Conservation (phyloP, 1,284 basidiomycete species). For the Apiotrichum veenhuisii region DNA sequence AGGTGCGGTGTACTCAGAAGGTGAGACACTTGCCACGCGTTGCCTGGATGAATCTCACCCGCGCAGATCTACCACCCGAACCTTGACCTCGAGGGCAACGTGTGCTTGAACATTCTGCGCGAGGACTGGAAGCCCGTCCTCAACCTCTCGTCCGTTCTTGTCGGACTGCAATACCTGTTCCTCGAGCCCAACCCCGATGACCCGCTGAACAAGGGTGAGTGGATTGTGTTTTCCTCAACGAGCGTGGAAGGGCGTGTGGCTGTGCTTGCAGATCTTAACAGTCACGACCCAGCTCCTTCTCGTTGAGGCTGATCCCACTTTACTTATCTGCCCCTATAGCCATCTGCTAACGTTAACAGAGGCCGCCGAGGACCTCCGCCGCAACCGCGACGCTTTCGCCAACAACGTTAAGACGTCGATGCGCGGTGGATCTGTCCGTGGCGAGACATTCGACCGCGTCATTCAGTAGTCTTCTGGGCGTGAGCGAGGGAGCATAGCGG, state of each 20-base stretch:
- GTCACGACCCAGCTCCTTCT: background rate
- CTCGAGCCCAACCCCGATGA: conserved; percentile 98
- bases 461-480: conserved; percentile 28
- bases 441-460: conserved; percentile 73
- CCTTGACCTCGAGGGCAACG: conserved; percentile 93
- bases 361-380: conserved; percentile 87
- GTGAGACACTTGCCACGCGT: no score
- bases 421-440: conserved; percentile 70
- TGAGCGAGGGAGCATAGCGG: no score
- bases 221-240: no score
- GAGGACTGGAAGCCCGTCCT: conserved; percentile 99
- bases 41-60: no score
- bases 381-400: conserved; percentile 73
- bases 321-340: no score
- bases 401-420: conserved; percentile 78
- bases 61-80: conserved; percentile 97
- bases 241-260: background rate
- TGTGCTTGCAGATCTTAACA: background rate
- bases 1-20: conserved; percentile 94
- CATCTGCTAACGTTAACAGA: conserved; percentile 57
- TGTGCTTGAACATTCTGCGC: conserved; percentile 93
- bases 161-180: conserved; percentile 96
- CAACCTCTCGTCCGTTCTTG: conserved; percentile 94
- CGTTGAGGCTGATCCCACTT: no score
- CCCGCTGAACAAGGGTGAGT: conserved; percentile 92